Evolutionary conservation across 73 alveolate species (phyloP), one percentile per base, ranked within the genome.

Genomic region (Uronychia setigera): DNA sequence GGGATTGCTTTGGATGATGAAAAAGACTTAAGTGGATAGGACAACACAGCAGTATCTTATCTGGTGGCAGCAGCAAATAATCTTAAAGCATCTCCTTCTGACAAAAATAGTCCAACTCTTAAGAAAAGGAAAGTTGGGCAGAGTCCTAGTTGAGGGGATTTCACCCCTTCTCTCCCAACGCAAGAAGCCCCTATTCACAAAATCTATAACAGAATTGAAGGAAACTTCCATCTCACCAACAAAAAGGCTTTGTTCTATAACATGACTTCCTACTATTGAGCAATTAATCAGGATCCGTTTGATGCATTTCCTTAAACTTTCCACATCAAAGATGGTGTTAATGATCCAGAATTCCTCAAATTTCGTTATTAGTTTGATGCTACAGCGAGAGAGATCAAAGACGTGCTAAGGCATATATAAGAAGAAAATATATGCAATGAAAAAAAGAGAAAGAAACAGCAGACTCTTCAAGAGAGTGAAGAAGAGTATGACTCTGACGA

Each of bases 131-230:
- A 46, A 5, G 19, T 11, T 19, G 19, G 19, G 67, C 67, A 46
- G 67, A 46, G 67, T 19, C 19, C 67, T 46, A 46, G 67, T 19
- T 46, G 19, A 19, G n/a, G n/a, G n/a, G n/a, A n/a, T n/a, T n/a
- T n/a, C n/a, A n/a, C n/a, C n/a, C n/a, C n/a, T n/a, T n/a, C n/a
- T n/a, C n/a, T n/a, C n/a, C n/a, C n/a, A n/a, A n/a, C n/a, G n/a
- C n/a, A n/a, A n/a, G n/a, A n/a, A n/a, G n/a, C n/a, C n/a, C 67
- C 67, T 11, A 46, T 11, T 5, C 5, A 46, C 67, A 78, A 81
- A 67, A 92, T 93, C 77, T 96, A 96, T 79, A 94, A 92, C 79
- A 85, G 92, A 80, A 87, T 96, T 74, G 96, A 94, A 60, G 88
- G 81, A 60, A 96, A 94, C 76, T 86, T 59, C 58, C 95, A 94